phyloP scores from a whole-genome alignment of 169 alveolate species.

The Plasmodium malariae region DNA sequence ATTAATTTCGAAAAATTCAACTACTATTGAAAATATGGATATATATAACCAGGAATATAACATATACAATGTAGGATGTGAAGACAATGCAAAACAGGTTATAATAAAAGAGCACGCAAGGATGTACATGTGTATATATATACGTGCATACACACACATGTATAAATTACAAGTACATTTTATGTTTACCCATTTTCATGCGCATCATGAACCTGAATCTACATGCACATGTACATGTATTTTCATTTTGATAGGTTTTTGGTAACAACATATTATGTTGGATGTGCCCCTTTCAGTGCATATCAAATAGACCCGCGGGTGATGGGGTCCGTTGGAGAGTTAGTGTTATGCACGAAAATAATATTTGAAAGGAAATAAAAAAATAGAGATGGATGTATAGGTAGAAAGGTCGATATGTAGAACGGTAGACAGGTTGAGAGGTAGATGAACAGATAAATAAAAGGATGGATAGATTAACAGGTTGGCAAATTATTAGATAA shows the following conservation, averaged over 20 bases:
- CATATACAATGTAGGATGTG: conserved; percentile 89
- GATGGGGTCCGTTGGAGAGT: conserved; percentile 93
- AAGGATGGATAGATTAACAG: too few species aligned
- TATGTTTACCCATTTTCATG: background rate
- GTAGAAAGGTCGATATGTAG: too few species aligned
- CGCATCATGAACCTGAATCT: background rate
- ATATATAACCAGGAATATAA: conserved; percentile 86
- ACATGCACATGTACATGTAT: background rate
- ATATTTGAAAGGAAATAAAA: background rate
- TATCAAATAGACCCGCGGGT: conserved; percentile 91
- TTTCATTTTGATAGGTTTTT: conserved; percentile 85
- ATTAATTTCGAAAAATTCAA: conserved; percentile 85
- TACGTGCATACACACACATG: background rate
- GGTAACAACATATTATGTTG: conserved; percentile 91
- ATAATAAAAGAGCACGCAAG: background rate
- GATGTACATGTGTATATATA: background rate
- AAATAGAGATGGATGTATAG: background rate
- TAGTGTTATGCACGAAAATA: conserved; percentile 36
- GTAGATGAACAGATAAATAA: too few species aligned
- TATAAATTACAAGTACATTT: too few species aligned
- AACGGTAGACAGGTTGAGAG: too few species aligned
- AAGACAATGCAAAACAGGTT: conserved; percentile 83
- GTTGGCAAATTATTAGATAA: too few species aligned
- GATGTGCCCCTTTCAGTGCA: conserved; percentile 91
- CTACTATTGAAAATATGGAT: conserved; percentile 91